Evolutionary conservation across 768 basidiomycete genomes (phyloP).

Genomic region (Pilatotrama ljubarskyi): DNA sequence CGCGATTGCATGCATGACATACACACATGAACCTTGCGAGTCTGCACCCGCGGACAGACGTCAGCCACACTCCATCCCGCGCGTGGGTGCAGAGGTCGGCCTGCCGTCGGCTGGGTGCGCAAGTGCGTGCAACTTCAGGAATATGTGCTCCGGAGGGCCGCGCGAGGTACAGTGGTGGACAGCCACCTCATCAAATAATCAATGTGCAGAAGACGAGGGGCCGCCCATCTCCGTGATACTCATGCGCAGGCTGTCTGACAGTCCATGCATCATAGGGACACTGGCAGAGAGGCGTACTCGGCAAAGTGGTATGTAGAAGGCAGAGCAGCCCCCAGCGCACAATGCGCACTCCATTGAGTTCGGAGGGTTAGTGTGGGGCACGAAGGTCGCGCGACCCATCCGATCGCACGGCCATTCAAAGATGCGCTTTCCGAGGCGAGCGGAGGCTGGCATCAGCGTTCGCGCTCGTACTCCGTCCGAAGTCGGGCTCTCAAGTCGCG

Average conservation of each 20-base stretch:
- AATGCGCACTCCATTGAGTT: background rate
- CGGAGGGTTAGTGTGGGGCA: background rate
- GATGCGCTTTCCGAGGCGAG: background rate
- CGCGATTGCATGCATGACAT: background rate
- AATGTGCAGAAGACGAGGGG: background rate
- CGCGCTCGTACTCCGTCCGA: background rate
- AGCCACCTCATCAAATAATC: constrained; percentile 3
- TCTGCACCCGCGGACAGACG: background rate
- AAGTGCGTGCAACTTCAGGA: background rate
- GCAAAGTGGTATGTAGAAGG: background rate
- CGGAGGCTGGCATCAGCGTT: constrained; percentile 8
- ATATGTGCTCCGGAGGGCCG: background rate
- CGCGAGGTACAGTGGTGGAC: background rate
- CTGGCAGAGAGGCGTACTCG: background rate
- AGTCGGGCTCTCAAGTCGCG: background rate
- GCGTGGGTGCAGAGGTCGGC: background rate
- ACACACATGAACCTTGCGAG: background rate
- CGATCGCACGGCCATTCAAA: background rate
- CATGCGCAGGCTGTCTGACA: background rate
- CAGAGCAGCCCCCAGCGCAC: too few relatives aligned
- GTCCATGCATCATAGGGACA: too few relatives aligned
- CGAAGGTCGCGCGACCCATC: background rate
- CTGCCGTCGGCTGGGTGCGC: background rate
- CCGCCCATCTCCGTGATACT: background rate
- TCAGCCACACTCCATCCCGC: background rate